Percentiles rank a stretch among this genome's conserved stretches.
Evolutionary conservation across 1,139 yeast genomes (phyloP).

Genomic region (Yamadazyma pseudoaaseri): DNA sequence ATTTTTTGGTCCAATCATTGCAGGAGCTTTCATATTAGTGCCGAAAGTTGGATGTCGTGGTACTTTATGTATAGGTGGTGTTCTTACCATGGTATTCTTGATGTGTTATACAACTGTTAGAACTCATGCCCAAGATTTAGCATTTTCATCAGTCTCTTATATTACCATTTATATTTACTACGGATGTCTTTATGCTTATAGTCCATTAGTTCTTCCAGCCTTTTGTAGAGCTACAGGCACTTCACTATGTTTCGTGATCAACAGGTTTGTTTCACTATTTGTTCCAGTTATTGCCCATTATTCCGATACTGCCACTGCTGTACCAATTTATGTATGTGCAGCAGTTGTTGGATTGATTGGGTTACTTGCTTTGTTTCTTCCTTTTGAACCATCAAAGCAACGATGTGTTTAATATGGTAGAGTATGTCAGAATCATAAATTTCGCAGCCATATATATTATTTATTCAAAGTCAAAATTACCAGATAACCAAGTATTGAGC

Average conservation of each 20-base stretch:
- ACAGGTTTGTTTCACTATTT: slow-evolving; percentile 47
- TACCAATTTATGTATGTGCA: slow-evolving; percentile 61
- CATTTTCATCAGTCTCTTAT: slow-evolving; percentile 50
- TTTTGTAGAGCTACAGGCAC: slow-evolving; percentile 56
- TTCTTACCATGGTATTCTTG: slow-evolving; percentile 51
- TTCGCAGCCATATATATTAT: too few relatives aligned
- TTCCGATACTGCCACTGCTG: slow-evolving; percentile 39
- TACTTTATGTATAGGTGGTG: slow-evolving; percentile 51
- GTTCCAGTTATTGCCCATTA: slow-evolving; percentile 53
- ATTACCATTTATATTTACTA: slow-evolving; percentile 51
- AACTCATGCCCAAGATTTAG: slow-evolving; percentile 48
- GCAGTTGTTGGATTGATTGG: slow-evolving; percentile 48
- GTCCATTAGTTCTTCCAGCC: slow-evolving; percentile 60
- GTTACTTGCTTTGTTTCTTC: slow-evolving; percentile 39
- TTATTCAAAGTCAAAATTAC: slow-evolving; percentile 9
- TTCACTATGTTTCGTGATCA: slow-evolving; percentile 46
- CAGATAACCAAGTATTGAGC: slow-evolving; percentile 71
- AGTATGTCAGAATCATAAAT: too few relatives aligned
- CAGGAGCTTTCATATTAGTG: slow-evolving; percentile 37
- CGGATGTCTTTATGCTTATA: slow-evolving; percentile 54
- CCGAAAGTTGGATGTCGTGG: slow-evolving; percentile 56
- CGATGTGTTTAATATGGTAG: slow-evolving; percentile 19
- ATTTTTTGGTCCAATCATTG: slow-evolving; percentile 59
- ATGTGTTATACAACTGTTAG: slow-evolving; percentile 56
- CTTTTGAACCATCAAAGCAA: slow-evolving; percentile 44